Evolutionary conservation across 1,284 basidiomycete genomes (phyloP).

Genomic region (Ustilago crameri): DNA sequence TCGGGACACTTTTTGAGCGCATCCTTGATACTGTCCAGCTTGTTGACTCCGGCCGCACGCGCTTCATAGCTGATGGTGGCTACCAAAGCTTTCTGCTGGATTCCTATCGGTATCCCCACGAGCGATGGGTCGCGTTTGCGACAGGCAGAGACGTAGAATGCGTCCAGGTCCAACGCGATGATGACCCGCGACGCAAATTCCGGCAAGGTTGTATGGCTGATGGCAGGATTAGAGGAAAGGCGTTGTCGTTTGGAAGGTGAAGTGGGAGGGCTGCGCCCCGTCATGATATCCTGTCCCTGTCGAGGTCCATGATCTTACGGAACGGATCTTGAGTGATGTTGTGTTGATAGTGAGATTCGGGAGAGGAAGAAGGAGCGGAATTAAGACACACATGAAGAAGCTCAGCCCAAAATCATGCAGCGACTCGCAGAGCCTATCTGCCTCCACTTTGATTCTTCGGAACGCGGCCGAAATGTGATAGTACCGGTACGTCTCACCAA

Average conservation of each 20-base stretch:
- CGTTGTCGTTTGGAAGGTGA: constrained; percentile 30
- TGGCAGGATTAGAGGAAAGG: not conserved
- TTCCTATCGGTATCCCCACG: constrained; percentile 67
- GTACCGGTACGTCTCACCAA: no score
- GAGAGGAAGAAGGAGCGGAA: not conserved
- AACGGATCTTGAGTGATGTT: not conserved
- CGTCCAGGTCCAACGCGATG: constrained; percentile 54
- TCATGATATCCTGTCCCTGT: constrained; percentile 26
- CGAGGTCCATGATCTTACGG: constrained; percentile 10
- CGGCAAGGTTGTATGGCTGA: not conserved
- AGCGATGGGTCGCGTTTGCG: constrained; percentile 67
- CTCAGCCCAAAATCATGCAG: not conserved
- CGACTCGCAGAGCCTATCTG: no score
- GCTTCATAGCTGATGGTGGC: constrained; percentile 69
- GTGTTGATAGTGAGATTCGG: not conserved
- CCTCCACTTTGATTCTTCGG: constrained; percentile 22
- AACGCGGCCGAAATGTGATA: constrained; percentile 8
- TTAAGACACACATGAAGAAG: not conserved
- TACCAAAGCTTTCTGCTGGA: constrained; percentile 69
- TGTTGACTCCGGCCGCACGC: constrained; percentile 63
- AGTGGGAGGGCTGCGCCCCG: constrained; percentile 30
- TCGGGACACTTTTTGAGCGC: constrained; percentile 65
- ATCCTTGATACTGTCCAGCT: constrained; percentile 66
- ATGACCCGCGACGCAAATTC: constrained; percentile 29
- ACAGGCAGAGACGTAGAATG: constrained; percentile 67